Evolutionary conservation across 2,329 filamentous ascomycete genomes (phyloP), one percentile per base, ranked within the genome.

Genomic region (Aspergillus sojae): DNA sequence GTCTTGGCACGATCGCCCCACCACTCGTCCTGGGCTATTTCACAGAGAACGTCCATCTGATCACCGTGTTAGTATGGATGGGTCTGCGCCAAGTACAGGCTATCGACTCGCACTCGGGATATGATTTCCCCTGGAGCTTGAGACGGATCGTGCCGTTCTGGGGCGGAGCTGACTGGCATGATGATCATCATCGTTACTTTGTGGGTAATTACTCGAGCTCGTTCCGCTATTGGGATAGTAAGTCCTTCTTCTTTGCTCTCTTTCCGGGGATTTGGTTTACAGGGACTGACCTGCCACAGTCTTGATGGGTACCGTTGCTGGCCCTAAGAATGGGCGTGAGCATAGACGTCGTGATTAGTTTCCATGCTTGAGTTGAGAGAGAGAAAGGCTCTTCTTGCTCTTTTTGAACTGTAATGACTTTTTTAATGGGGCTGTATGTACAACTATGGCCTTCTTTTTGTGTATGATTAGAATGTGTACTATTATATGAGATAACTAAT

Each of bases 11-110:
- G 1, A 91, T 98, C 66, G 87, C 91, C 62, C 83, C 86, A 26
- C 94, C 94, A 48, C 89, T 97, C 68, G 65, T 94, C 52, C 93
- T 91, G 86, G 91, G 91, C 69, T 86, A 86, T 57, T 68, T 96
- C 74, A 96, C 92, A 41, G 88, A 89, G 70, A 89, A 98, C 68
- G 85, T 98, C 36, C 94, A 98, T 82, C 90, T 98, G 66, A 76
- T 97, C 78, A 98, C 94, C 73, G 97, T 98, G 92, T 96, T 97
- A 83, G 75, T 89, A 67, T 98, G 94, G 94, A 97, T 97, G 74
- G 83, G 91, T 58, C 85, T 92, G 70, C 92, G 94, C 70, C 85
- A 97, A 30, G 94, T 96, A 86, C 94, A 98, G 83, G 94, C 94
- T 74, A 95, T 98, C 78, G 94, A 98, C 78, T 91, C 94, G 43